Base-by-base conservation (phyloP, 108 stramenopile species). In the Fragilaria crotonensis region DNA sequence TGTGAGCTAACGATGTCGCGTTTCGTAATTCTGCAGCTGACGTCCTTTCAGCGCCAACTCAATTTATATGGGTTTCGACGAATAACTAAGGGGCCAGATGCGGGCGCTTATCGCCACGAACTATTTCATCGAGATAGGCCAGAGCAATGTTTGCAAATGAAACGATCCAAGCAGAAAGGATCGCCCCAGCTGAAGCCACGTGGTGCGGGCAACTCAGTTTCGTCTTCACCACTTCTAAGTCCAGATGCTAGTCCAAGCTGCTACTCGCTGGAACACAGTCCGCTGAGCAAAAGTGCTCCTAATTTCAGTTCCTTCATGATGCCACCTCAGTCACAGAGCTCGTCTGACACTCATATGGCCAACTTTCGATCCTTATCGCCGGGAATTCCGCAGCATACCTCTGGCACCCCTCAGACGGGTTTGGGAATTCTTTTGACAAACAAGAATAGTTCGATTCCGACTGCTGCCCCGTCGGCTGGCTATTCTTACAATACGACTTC, bases 81-180 rank as follows among this genome's bases (percentile, higher is more conserved):
- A 25, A 73, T 94, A 21, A 90, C 88, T 2, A 79, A 80, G 49
- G 93, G 93, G 33, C 90, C 88, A 2, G 95, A 96, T 74, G 81
- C 89, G 5, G 95, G 95, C 32, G 91, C 88, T 5, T 96, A 98
- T 54, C 77, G 87, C 52, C 96, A 96, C 78, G 90, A 94, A 57
- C 72, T 72, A 55, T 98, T 96, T 64, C 89, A 87, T 59, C 63
- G 93, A 48, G 94, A 91, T 57, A 76, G 89, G 48, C 89, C 85
- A 20, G 94, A 96, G 25, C 84, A 78, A 27, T 90, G 87, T 60
- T 47, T 82, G 33, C 80, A 83, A 57, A 90, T 90, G 89, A 90
- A 87, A 56, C 83, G 93, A 27, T 87, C 87, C 50, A 90, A 90
- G 54, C 93, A 94, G 70, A 94, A 87, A 73, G 77, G 77, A 50